Evolutionary conservation across 805 yeast species (phyloP), one percentile per base, ranked within the genome.

Genomic region (Isabelozyma heimii): DNA sequence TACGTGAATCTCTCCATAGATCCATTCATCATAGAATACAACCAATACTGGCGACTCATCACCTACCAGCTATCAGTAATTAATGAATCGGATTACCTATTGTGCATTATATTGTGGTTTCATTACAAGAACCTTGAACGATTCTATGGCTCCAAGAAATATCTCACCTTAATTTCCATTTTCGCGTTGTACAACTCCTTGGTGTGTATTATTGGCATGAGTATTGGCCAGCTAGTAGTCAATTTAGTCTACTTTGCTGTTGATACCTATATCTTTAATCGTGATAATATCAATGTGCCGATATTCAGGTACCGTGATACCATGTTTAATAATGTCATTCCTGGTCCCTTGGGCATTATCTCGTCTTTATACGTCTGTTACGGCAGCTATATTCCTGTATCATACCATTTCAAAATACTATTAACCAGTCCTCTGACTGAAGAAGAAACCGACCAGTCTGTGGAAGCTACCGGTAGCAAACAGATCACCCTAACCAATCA

Each of bases 81-180:
- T 41, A 83, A 81, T 58, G 87, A 83, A 59, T 76, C 85, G 5
- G 87, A 84, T 61, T 80, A 76, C 49, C 48, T 80, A 16, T 53
- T 82, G 2, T 58, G 74, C 2, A 58, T 76, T 9, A 61, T 79
- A 12, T 57, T 84, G 38, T 60, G 81, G 73, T 72, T 80, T 49
- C 77, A 78, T 44, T 75, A 76, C 56, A 81, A 84, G 59, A 76
- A 73, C 39, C 52, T 84, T 45, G 90, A 84, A 63, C 61, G 89
- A 45, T 63, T 79, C 44, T 75, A 75, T 57, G 89, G 89, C 1
- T 75, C 84, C 10, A 62, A 76, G 43, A 81, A 80, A 55, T 81
- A 81, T 54, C 54, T 80, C 9, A 75, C 82, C 37, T 57, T 80
- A 13, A 58, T 83, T 2, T 47, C 72, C 1, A 55, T 82, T 39